Percentiles rank a stretch among this genome's conserved stretches.
These are phyloP conservation scores for Tuber brumale DNA, from an alignment of 495 filamentous ascomycete species.

Conservation along the genomic window DNA sequence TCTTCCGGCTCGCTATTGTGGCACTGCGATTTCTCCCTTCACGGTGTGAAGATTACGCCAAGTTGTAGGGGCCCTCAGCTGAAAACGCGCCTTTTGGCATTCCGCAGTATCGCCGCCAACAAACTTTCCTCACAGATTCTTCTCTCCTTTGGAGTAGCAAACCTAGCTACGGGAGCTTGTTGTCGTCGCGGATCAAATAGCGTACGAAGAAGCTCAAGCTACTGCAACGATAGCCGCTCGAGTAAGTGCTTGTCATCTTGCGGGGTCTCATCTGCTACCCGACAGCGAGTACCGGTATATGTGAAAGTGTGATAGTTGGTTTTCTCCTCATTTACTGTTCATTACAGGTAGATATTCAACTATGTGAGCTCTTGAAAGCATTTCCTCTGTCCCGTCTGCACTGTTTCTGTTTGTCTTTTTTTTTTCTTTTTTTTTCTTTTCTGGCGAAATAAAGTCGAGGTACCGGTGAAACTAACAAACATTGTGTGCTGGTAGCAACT, in stretches of 20 bases:
- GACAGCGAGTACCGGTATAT: constrained; percentile 5
- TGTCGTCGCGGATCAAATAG: constrained; percentile 5
- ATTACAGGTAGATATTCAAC: constrained; percentile 1
- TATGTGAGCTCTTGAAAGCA: neutral
- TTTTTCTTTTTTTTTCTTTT: neutral
- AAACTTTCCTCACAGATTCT: neutral
- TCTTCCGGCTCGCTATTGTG: constrained; percentile 23
- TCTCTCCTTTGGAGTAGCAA: constrained; percentile 5
- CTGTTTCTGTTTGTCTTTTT: neutral
- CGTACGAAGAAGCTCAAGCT: constrained; percentile 13
- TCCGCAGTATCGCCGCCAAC: neutral
- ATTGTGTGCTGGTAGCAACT: constrained; percentile 10
- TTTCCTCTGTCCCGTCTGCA: neutral
- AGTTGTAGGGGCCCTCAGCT: constrained; percentile 16
- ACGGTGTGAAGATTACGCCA: constrained; percentile 10
- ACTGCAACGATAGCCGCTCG: constrained; percentile 28
- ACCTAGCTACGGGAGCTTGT: constrained; percentile 6
- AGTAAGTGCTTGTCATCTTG: constrained; percentile 25
- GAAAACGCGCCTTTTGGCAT: constrained; percentile 7
- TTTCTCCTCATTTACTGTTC: constrained; percentile 15
- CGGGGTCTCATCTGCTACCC: constrained; percentile 18
- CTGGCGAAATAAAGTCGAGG: neutral
- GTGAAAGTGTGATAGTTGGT: constrained; percentile 3
- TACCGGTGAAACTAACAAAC: neutral
- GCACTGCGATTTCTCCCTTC: constrained; percentile 21